These are phyloP conservation scores for Polygonum maritimum DNA, from an alignment of 148 eudicot species.

Conservation along the genomic window DNA sequence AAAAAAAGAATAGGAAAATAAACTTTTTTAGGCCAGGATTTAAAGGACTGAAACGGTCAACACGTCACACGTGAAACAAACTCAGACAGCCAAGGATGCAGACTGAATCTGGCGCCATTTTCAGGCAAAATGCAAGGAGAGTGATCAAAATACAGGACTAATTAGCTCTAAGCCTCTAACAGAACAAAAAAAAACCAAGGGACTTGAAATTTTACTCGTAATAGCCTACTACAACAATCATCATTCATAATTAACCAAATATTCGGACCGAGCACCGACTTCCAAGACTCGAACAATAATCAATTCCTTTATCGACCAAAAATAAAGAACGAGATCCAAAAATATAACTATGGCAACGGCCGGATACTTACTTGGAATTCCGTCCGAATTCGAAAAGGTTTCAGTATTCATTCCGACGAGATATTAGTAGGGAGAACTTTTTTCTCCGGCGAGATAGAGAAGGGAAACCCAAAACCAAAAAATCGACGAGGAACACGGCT, in stretches of 20 bases:
- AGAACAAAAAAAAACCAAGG: not conserved
- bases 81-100: not conserved
- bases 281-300: not conserved
- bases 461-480: not conserved
- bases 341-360: not conserved
- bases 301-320: not conserved
- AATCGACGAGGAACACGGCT: not conserved
- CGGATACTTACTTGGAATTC: not conserved
- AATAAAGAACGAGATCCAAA: not conserved
- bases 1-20: not conserved
- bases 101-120: not conserved
- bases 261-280: conserved; percentile 3
- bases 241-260: not conserved
- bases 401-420: not conserved
- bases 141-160: not conserved
- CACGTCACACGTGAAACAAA: not conserved
- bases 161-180: not conserved
- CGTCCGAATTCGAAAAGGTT: not conserved
- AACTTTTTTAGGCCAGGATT: not conserved
- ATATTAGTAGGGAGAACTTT: not conserved
- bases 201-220: not conserved
- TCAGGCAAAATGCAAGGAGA: conserved; percentile 1
- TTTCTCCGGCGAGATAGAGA: not conserved
- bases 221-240: not conserved
- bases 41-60: conserved; percentile 9